phyloP scores from a whole-genome alignment of 2,329 filamentous ascomycete genomes.

The Aspergillus spinulosporus region DNA sequence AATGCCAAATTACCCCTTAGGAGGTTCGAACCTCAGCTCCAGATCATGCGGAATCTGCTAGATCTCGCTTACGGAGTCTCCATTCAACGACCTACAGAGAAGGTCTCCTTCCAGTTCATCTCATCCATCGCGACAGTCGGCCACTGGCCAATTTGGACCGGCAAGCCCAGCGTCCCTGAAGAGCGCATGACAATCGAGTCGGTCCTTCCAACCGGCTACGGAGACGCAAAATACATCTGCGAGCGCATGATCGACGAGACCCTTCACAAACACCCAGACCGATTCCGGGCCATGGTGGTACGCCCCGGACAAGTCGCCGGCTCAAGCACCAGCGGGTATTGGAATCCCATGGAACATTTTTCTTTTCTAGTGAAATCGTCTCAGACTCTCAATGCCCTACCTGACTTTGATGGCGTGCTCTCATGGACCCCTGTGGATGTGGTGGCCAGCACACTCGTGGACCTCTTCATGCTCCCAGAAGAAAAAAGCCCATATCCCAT shows the following conservation, averaged over 20 bases:
- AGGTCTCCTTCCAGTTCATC: slow-evolving; percentile 40
- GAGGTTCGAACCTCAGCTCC: slow-evolving; percentile 32
- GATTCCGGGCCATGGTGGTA: slow-evolving; percentile 48
- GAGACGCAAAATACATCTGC: slow-evolving; percentile 55
- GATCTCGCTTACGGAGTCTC: slow-evolving; percentile 44
- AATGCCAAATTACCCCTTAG: slow-evolving; percentile 21
- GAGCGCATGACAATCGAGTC: slow-evolving; percentile 40
- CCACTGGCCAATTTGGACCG: too few species aligned
- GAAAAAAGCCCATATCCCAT: slow-evolving; percentile 30
- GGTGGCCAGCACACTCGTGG: slow-evolving; percentile 36
- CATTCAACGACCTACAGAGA: not conserved
- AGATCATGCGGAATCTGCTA: slow-evolving; percentile 53
- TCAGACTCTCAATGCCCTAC: slow-evolving; percentile 47
- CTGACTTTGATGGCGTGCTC: slow-evolving; percentile 43
- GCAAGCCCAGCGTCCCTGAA: slow-evolving; percentile 45
- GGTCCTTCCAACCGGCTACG: slow-evolving; percentile 51
- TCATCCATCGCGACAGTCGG: slow-evolving; percentile 47
- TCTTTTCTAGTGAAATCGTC: slow-evolving; percentile 53
- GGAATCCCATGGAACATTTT: slow-evolving; percentile 57
- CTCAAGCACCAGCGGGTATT: slow-evolving; percentile 51
- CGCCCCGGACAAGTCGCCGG: slow-evolving; percentile 58
- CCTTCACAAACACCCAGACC: slow-evolving; percentile 43
- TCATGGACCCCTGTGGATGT: slow-evolving; percentile 52
- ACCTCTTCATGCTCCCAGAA: slow-evolving; percentile 31
- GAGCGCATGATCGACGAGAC: slow-evolving; percentile 54